Evolutionary conservation across 768 basidiomycete genomes (phyloP), one percentile per base, ranked within the genome.

Genomic region (Hebeloma cylindrosporum): DNA sequence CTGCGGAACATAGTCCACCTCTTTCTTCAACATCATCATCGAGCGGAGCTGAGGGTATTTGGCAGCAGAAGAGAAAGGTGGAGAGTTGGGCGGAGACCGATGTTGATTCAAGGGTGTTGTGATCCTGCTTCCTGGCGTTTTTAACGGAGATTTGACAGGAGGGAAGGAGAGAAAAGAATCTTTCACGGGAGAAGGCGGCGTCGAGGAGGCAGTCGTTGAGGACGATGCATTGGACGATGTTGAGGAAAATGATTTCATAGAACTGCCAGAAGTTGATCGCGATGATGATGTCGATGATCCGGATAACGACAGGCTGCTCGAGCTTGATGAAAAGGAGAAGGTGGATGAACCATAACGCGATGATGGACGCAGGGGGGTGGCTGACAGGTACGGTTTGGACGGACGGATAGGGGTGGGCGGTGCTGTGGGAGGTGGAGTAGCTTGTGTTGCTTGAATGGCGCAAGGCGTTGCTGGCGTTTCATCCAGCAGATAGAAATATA

Each of bases 401-500:
- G 66, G 53, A 0, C 71, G 70, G 8, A 63, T 56, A 3, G 77
- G 74, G 3, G 70, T 70, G n/a, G 62, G 61, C 29, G 70, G 69
- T 25, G 63, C 62, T 16, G 68, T 68, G 5, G 67, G 63, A n/a
- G 66, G 61, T 21, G 58, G 57, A 11, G 60, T 59, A 16, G 56
- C 37, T 22, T 48, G 59, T 20, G 27, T 42, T 18, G 32, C 21
- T 26, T 39, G 43, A 14, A 52, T 33, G 7, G 37, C 14, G n/a
- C 26, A 16, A 4, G 48, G 26, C 5, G 46, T 35, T 1, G n/a
- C n/a, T n/a, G 59, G 58, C 1, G 78, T 80, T 60, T 96, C 93
- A 48, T 94, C 93, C 33, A 95, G 72, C 5, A 97, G 74, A 62
- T 97, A 97, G 63, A 94, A 96, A 64, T 95, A 95, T 11, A 97